Evolutionary conservation across 208 protist genomes (phyloP).

Genomic region (Trypanosoma avium): DNA sequence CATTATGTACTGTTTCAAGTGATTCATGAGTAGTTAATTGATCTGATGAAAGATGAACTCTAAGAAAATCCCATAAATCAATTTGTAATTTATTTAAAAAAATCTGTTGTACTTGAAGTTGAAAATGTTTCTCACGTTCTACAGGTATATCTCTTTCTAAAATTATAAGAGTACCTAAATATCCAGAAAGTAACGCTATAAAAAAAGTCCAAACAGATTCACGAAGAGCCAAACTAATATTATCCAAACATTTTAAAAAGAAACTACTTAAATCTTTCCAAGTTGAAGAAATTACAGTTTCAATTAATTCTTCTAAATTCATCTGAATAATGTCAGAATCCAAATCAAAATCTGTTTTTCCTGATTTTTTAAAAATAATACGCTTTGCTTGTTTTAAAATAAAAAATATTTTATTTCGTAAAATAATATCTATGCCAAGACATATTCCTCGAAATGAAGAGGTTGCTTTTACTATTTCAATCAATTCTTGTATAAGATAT

Average conservation of each 20-base stretch:
- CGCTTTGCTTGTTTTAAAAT: slow-evolving; percentile 12
- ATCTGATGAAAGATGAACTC: slow-evolving; percentile 14
- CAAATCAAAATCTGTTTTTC: neutral
- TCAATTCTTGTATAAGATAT: slow-evolving; percentile 12
- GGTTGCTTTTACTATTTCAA: slow-evolving; percentile 28
- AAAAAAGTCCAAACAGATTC: slow-evolving; percentile 28
- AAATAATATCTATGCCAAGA: slow-evolving; percentile 23
- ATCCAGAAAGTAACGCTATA: slow-evolving; percentile 18
- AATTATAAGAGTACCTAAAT: slow-evolving; percentile 8
- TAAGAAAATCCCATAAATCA: slow-evolving; percentile 16
- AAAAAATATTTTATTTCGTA: slow-evolving; percentile 15
- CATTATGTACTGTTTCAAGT: slow-evolving; percentile 15
- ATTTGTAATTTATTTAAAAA: slow-evolving; percentile 21
- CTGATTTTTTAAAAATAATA: neutral
- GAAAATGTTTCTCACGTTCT: neutral
- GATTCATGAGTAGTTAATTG: neutral
- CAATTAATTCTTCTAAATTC: slow-evolving; percentile 6
- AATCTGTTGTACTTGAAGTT: slow-evolving; percentile 11
- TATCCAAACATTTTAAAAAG: slow-evolving; percentile 2
- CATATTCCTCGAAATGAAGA: slow-evolving; percentile 36
- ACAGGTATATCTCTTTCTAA: neutral
- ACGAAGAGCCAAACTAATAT: slow-evolving; percentile 7
- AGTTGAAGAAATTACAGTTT: neutral
- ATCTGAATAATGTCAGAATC: neutral
- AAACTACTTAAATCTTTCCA: slow-evolving; percentile 22